Evolutionary conservation across 331 rosid genomes (phyloP).

Genomic region (Pyracantha coccinea): DNA sequence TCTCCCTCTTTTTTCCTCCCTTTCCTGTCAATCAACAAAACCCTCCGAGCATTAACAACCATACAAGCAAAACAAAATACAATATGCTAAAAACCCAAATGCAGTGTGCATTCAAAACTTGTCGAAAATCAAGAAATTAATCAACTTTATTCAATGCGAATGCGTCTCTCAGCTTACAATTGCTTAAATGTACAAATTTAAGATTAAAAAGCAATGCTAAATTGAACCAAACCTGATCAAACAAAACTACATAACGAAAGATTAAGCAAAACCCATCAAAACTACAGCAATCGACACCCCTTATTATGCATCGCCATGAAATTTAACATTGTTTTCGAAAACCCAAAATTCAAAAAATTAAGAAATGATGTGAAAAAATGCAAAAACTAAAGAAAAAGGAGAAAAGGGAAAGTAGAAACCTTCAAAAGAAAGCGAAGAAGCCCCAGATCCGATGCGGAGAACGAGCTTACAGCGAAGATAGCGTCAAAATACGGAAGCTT

Average conservation of each 20-base stretch:
- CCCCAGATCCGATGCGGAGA: slow-evolving; percentile 57
- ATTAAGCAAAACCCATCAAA: not conserved
- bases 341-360: slow-evolving; percentile 11
- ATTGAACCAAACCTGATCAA: not conserved
- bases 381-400: not conserved
- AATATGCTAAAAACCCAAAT: not conserved
- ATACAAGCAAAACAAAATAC: not conserved
- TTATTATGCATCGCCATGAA: slow-evolving; percentile 4
- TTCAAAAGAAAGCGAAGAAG: slow-evolving; percentile 37
- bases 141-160: not conserved
- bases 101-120: not conserved
- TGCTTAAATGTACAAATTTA: not conserved
- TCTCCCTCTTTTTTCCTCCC: not conserved
- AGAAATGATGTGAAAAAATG: not conserved
- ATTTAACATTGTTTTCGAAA: slow-evolving; percentile 3
- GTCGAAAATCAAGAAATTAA: not conserved
- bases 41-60: slow-evolving; percentile 28
- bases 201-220: not conserved
- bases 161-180: not conserved
- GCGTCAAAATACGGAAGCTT: slow-evolving; percentile 22
- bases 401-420: slow-evolving; percentile 20
- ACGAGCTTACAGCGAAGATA: slow-evolving; percentile 14
- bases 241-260: not conserved
- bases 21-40: not conserved
- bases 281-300: not conserved